Conservation (phyloP, 202 grass and related monocot species). For the Brachypodium distachyon region DNA sequence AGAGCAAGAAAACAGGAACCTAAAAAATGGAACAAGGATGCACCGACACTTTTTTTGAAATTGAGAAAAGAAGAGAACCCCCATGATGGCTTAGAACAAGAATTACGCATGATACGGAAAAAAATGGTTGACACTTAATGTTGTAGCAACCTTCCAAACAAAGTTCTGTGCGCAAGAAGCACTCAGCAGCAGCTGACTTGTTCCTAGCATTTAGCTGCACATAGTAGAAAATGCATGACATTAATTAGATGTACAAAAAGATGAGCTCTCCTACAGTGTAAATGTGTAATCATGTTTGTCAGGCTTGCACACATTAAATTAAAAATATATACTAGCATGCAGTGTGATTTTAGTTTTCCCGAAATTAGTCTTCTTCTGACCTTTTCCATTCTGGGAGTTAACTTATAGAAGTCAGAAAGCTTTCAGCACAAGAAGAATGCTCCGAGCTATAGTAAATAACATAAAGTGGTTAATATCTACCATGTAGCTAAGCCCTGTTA, state of each 20-base stretch:
- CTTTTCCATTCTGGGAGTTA: background rate
- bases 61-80: constrained; percentile 13
- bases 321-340: background rate
- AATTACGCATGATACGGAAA: background rate
- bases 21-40: background rate
- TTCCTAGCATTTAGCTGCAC: constrained; percentile 97
- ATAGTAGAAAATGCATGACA: constrained; percentile 13
- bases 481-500: background rate
- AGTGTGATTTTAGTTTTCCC: background rate
- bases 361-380: background rate
- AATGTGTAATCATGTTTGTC: background rate
- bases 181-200: constrained; percentile 87
- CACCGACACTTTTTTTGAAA: background rate
- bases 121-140: background rate
- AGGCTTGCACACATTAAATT: constrained; percentile 7
- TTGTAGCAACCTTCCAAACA: constrained; percentile 79
- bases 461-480: background rate
- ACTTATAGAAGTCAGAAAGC: background rate
- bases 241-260: background rate
- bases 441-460: background rate
- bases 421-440: constrained; percentile 8
- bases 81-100: background rate
- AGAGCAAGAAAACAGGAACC: no score
- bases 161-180: constrained; percentile 79
- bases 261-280: background rate